phyloP scores from a whole-genome alignment of 305 asterid genomes.

The Solanum hybrid region DNA sequence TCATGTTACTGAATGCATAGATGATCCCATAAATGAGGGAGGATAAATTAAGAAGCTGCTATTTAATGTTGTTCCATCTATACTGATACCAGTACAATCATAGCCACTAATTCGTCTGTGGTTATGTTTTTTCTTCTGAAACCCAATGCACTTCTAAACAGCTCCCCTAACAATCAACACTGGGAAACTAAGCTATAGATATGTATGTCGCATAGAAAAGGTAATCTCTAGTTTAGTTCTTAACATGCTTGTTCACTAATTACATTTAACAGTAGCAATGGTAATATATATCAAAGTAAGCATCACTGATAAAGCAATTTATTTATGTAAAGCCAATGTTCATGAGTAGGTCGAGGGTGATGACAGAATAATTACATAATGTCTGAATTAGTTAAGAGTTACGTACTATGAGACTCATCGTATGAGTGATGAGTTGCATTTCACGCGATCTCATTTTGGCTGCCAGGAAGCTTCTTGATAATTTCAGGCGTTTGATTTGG shows the following conservation, averaged over 20 bases:
- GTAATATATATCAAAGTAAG: background rate
- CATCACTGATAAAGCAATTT: background rate
- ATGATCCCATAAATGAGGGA: background rate
- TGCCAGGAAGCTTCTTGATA: background rate
- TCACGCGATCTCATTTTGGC: background rate
- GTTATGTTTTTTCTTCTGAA: background rate
- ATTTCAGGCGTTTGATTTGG: background rate
- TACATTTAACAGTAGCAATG: background rate
- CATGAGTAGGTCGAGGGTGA: background rate
- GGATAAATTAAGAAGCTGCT: background rate
- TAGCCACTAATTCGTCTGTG: background rate
- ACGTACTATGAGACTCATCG: background rate
- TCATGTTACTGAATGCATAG: background rate
- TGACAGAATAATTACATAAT: background rate
- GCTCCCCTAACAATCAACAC: background rate
- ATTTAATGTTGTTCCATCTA: background rate
- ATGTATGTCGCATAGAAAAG: background rate
- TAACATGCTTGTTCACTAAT: background rate
- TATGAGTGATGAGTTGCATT: background rate
- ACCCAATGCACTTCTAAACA: background rate
- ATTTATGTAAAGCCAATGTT: background rate
- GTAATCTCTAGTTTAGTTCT: background rate
- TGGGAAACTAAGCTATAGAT: background rate
- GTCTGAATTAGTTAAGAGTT: background rate
- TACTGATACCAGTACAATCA: background rate